Evolutionary conservation across 1,284 basidiomycete genomes (phyloP).

Genomic region (Anthracocystis panici-leucophaei): DNA sequence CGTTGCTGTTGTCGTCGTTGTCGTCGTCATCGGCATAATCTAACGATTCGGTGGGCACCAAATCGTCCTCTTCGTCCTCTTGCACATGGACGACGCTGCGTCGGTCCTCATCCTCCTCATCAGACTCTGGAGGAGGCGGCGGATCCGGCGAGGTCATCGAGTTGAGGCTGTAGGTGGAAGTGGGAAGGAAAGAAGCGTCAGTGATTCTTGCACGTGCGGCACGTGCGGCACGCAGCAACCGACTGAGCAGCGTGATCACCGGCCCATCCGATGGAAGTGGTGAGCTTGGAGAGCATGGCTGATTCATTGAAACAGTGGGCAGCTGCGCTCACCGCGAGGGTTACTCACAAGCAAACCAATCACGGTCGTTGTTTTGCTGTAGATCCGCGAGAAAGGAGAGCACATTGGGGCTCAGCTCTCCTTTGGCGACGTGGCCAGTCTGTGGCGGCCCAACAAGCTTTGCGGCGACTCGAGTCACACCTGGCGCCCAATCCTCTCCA

Average conservation of each 20-base stretch:
- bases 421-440: constrained; percentile 76
- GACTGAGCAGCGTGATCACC: too few relatives aligned
- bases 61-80: constrained; percentile 10
- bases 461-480: constrained; percentile 32
- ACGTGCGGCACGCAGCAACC: too few relatives aligned
- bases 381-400: constrained; percentile 81
- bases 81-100: background rate
- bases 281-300: too few relatives aligned
- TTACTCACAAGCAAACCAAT: constrained; percentile 81
- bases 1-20: constrained; percentile 7
- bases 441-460: constrained; percentile 40
- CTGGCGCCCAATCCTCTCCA: constrained; percentile 24
- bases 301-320: too few relatives aligned
- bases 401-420: constrained; percentile 85
- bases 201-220: background rate
- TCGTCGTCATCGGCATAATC: constrained; percentile 14
- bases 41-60: constrained; percentile 7
- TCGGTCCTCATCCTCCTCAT: constrained; percentile 5
- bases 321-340: too few relatives aligned
- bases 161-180: constrained; percentile 22
- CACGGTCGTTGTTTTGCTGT: constrained; percentile 81
- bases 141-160: constrained; percentile 48
- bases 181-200: background rate
- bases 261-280: too few relatives aligned
- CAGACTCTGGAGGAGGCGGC: constrained; percentile 30